Base-by-base conservation (phyloP, 139 green algal genomes). In the Chlamydomonas sp. region DNA sequence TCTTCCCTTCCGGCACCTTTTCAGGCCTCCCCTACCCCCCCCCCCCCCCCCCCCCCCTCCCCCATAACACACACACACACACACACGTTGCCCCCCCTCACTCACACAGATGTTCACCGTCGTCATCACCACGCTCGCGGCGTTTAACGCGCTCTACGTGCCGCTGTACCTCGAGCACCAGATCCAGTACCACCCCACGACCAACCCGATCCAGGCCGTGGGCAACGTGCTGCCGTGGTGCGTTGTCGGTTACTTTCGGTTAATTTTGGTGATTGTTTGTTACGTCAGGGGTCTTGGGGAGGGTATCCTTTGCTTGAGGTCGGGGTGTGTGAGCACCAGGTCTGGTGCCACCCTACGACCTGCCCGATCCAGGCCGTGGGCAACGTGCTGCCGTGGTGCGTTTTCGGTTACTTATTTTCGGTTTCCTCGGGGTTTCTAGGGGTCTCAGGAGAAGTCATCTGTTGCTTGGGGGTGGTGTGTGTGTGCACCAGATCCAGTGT, bases 81-180 rank as follows among this genome's bases (percentile, higher is more conserved):
- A n/a, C n/a, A n/a, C n/a, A n/a, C n/a, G n/a, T 62, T 43, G 2
- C 67, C 33, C 35, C 2, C 33, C 57, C 20, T n/a, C 65, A 4
- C 29, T 16, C 28, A 60, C 75, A 90, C 80, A 91, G 63, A 29
- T 61, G 6, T 79, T 93, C 68, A 66, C 76, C 2, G 36, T 65
- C 0, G 29, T 73, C 2, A 57, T 91, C n/a, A 75, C 75, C 16
- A 31, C 69, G 16, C 58, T 92, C 64, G 88, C 88, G 0, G 72
- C 77, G 8, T 63, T 73, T 73, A 94, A 94, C 66, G 81, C 87
- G 5, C 72, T 92, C 34, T 29, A 76, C 13, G 71, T 91, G 31
- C 88, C 88, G 1, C 38, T 93, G 39, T 65, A 66, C 29, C 69
- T 94, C 59, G 88, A 94, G 74, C 2, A 31, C 3, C 39, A 73